Conservation (phyloP, 768 basidiomycete species). For the Crassisporium funariophilum region DNA sequence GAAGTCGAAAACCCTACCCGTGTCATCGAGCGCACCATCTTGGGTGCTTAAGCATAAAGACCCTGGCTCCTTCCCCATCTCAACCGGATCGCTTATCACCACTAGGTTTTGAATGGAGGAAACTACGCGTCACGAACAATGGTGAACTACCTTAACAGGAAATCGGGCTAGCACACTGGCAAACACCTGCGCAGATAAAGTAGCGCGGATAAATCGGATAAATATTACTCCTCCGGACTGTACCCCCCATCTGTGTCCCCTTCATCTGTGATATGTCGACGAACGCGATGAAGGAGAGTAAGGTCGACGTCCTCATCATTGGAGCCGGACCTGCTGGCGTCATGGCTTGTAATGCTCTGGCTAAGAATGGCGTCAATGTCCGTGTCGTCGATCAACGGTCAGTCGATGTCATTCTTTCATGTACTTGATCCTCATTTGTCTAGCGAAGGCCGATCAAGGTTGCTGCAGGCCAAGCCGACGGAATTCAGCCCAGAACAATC, state of each 20-base stretch:
- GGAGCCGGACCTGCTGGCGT: conserved; percentile 65
- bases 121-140: conserved; percentile 5
- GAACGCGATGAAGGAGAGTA: conserved; percentile 10
- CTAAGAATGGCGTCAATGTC: conserved; percentile 56
- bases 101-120: too few species aligned
- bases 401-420: conserved; percentile 4
- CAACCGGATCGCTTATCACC: conserved; percentile 2
- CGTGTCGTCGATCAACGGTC: conserved; percentile 63
- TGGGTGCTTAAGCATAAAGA: background rate
- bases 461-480: conserved; percentile 59
- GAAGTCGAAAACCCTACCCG: conserved; percentile 4
- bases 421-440: background rate
- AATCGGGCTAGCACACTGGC: too few species aligned
- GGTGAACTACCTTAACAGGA: conserved; percentile 6
- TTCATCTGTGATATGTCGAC: conserved; percentile 3
- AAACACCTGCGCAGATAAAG: too few species aligned
- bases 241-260: background rate
- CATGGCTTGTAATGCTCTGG: conserved; percentile 70
- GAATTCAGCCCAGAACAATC: conserved; percentile 56
- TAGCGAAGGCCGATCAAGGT: conserved; percentile 46
- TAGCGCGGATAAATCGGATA: too few species aligned
- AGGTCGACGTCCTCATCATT: conserved; percentile 61
- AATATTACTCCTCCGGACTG: too few species aligned
- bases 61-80: too few species aligned
- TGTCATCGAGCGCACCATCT: conserved; percentile 7